These are phyloP conservation scores for Triglochin maritima DNA, from an alignment of 106 monocot species.

Conservation along the genomic window DNA sequence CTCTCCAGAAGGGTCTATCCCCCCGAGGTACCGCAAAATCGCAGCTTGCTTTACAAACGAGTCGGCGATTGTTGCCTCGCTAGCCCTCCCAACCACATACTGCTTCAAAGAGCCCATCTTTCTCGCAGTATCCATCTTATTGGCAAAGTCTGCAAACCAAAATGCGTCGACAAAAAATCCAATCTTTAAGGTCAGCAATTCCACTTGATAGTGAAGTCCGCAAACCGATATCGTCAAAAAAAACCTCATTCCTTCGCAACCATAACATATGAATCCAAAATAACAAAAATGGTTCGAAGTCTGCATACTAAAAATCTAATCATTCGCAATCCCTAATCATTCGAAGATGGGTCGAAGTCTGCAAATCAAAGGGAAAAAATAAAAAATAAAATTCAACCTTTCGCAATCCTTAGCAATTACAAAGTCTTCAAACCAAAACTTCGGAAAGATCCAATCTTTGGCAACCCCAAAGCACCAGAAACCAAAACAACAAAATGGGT, in stretches of 20 bases:
- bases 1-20: conserved; percentile 78
- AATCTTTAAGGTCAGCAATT: neutral
- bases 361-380: too few species aligned
- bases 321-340: too few species aligned
- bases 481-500: neutral
- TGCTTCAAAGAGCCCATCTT: conserved; percentile 62
- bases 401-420: too few species aligned
- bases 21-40: conserved; percentile 71
- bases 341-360: too few species aligned
- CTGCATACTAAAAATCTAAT: too few species aligned
- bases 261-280: neutral
- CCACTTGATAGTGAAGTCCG: neutral
- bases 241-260: too few species aligned
- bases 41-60: conserved; percentile 70
- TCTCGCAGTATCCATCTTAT: conserved; percentile 89
- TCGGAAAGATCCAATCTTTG: conserved; percentile 1
- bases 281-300: neutral
- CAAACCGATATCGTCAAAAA: too few species aligned
- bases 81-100: conserved; percentile 65
- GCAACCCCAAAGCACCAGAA: neutral
- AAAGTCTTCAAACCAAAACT: neutral
- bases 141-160: conserved; percentile 56
- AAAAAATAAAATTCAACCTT: too few species aligned
- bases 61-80: conserved; percentile 53
- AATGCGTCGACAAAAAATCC: too few species aligned